These are phyloP conservation scores for Casaregolazyma lundiana DNA, from an alignment of 1,139 yeast species.

Conservation along the genomic window DNA sequence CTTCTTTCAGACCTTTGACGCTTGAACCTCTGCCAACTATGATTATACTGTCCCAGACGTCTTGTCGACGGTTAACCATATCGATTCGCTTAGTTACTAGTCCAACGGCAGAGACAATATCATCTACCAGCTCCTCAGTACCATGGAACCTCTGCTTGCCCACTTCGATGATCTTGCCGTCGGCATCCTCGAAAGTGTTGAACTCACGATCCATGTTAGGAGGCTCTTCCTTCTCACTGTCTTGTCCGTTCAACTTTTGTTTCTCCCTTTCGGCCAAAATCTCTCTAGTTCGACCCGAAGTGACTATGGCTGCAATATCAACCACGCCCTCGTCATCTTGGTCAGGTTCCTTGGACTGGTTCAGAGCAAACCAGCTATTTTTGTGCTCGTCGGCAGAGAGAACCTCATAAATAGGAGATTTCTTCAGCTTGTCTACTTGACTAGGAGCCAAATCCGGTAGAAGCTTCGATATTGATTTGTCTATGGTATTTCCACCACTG, in stretches of 20 bases:
- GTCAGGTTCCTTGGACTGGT: constrained; percentile 37
- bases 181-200: constrained; percentile 59
- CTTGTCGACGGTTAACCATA: constrained; percentile 70
- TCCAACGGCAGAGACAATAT: constrained; percentile 53
- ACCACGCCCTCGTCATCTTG: constrained; percentile 64
- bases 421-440: constrained; percentile 73
- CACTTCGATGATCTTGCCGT: constrained; percentile 52
- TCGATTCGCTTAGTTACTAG: constrained; percentile 51
- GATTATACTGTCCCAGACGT: constrained; percentile 80
- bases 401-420: constrained; percentile 72
- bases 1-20: constrained; percentile 73
- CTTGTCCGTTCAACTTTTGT: constrained; percentile 38
- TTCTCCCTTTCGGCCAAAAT: constrained; percentile 55
- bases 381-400: constrained; percentile 55
- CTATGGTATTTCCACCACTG: constrained; percentile 63
- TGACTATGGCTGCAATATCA: constrained; percentile 87
- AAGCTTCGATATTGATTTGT: constrained; percentile 44
- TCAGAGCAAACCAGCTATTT: constrained; percentile 56
- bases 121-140: constrained; percentile 50
- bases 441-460: constrained; percentile 54
- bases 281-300: constrained; percentile 68
- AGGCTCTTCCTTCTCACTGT: constrained; percentile 36
- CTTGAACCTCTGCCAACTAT: constrained; percentile 72
- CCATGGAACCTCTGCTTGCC: constrained; percentile 92
- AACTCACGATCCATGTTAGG: constrained; percentile 43